A percentile compares a stretch with the other conserved stretches of the same genome.
Conservation (phyloP, 2,329 filamentous ascomycete species). For the Phialophora chinensis region DNA sequence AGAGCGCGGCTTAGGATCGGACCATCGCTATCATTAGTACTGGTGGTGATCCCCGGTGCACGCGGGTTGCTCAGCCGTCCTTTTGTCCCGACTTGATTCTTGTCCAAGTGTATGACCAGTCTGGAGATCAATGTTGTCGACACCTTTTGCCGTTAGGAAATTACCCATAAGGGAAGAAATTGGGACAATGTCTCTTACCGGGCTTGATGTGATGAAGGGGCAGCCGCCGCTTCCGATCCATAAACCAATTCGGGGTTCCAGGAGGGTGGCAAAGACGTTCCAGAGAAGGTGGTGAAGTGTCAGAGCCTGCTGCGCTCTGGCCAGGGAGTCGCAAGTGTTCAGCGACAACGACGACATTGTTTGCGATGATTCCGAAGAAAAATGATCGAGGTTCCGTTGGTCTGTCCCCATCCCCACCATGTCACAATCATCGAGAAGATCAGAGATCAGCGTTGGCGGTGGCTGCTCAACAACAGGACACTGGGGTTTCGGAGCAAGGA, state of each 20-base stretch:
- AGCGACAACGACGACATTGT: no score
- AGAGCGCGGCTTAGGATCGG: slow-evolving; percentile 6
- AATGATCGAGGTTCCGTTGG: no score
- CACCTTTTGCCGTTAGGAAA: no score
- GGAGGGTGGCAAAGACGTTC: slow-evolving; percentile 16
- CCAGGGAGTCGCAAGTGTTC: slow-evolving; percentile 8
- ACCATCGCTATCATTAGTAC: neutral
- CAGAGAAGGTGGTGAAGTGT: slow-evolving; percentile 15
- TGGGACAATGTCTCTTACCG: neutral
- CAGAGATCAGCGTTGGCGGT: neutral
- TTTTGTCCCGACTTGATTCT: neutral
- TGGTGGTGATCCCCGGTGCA: neutral
- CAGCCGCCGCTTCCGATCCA: slow-evolving; percentile 14
- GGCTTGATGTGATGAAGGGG: slow-evolving; percentile 4
- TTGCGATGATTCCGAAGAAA: no score
- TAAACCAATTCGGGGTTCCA: slow-evolving; percentile 18
- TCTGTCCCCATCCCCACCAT: no score
- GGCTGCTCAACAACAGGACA: neutral
- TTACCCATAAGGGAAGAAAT: no score
- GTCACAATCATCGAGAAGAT: neutral
- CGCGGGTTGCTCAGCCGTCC: neutral
- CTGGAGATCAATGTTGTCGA: slow-evolving; percentile 16
- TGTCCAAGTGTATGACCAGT: slow-evolving; percentile 15
- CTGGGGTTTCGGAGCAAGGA: neutral
- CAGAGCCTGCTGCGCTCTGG: slow-evolving; percentile 9